A percentile compares a stretch with the other conserved stretches of the same genome.
Evolutionary conservation across 2,329 filamentous ascomycete genomes (phyloP).

Genomic region (Botrytis sinoallii): DNA sequence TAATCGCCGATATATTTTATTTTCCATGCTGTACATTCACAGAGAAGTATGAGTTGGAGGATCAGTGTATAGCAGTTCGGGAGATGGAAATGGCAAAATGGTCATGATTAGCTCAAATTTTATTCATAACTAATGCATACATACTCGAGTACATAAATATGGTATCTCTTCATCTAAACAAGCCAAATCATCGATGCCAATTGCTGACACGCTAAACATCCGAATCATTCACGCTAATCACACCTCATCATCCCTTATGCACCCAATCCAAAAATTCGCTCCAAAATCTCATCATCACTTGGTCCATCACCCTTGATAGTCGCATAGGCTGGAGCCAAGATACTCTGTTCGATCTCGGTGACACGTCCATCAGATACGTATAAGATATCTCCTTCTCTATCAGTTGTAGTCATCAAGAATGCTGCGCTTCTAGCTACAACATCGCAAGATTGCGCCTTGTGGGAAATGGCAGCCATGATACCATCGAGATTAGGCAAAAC

Average conservation of each 20-base stretch:
- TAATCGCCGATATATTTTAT: not conserved
- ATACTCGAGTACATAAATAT: not conserved
- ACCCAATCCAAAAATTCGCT: slow-evolving; percentile 24
- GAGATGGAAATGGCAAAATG: not conserved
- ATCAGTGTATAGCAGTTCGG: not conserved
- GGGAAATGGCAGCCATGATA: slow-evolving; percentile 41
- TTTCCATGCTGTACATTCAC: not conserved
- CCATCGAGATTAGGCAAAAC: slow-evolving; percentile 43
- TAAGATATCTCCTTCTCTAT: slow-evolving; percentile 51
- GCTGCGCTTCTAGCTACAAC: slow-evolving; percentile 49
- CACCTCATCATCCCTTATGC: not conserved
- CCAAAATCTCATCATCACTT: slow-evolving; percentile 41
- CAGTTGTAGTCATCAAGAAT: slow-evolving; percentile 48
- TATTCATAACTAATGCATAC: slow-evolving; percentile 4
- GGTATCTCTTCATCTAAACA: slow-evolving; percentile 1
- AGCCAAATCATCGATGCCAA: not conserved
- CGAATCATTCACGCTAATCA: not conserved
- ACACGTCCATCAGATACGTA: slow-evolving; percentile 49
- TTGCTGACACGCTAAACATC: not conserved
- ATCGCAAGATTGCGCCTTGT: slow-evolving; percentile 45
- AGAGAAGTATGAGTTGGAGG: not conserved
- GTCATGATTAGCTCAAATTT: not conserved
- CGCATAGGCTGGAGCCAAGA: slow-evolving; percentile 39
- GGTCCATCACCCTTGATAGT: slow-evolving; percentile 37
- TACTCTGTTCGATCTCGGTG: slow-evolving; percentile 51